These are phyloP conservation scores for Gastrolobium bilobum DNA, from an alignment of 306 rosid species.

Conservation along the genomic window DNA sequence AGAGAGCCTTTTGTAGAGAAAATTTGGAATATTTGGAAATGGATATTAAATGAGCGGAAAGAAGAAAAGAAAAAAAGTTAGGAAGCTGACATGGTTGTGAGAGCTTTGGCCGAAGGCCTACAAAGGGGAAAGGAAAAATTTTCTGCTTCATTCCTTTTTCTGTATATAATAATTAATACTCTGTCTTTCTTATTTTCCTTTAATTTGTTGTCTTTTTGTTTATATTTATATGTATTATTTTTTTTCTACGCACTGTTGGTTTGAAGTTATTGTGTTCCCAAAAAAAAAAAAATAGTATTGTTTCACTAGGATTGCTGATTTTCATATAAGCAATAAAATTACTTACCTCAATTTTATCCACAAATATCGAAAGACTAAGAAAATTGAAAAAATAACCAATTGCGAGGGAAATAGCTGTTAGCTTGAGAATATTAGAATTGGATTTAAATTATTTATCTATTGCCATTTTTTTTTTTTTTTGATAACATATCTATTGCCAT, in stretches of 20 bases:
- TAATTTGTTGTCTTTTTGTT: neutral
- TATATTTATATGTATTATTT: neutral
- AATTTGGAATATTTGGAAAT: constrained; percentile 52
- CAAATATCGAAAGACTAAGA: neutral
- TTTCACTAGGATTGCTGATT: neutral
- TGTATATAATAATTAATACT: constrained; percentile 4
- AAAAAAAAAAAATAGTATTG: neutral
- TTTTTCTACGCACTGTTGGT: neutral
- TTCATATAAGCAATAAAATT: neutral
- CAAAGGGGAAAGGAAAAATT: constrained; percentile 26
- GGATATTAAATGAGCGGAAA: constrained; percentile 16
- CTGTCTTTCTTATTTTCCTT: constrained; percentile 14
- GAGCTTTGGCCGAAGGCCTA: constrained; percentile 90
- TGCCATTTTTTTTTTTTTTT: no score
- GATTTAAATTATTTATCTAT: neutral
- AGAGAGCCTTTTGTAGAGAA: constrained; percentile 80
- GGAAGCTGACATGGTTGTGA: constrained; percentile 43
- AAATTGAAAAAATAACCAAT: neutral
- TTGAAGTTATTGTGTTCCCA: neutral
- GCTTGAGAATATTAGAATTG: neutral
- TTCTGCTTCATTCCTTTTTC: constrained; percentile 37
- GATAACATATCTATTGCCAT: neutral
- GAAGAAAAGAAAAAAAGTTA: neutral
- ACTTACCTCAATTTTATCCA: neutral
- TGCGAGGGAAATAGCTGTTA: neutral